A percentile compares a stretch with the other conserved stretches of the same genome.
Conservation (phyloP, 2,329 filamentous ascomycete species). For the Xylariaceae sp. region DNA sequence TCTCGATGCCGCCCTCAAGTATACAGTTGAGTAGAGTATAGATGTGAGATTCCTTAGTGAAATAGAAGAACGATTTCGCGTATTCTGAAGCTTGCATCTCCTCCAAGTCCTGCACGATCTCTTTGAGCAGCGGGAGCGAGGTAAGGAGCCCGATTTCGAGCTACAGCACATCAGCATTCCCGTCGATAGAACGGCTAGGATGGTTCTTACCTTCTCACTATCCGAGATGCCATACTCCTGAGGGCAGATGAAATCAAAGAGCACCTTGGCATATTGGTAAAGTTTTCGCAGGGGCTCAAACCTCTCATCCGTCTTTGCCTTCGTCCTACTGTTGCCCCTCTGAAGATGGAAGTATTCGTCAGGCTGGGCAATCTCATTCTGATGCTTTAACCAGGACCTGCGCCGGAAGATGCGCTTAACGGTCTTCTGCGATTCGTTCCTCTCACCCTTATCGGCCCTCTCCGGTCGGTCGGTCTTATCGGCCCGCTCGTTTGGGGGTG, state of each 20-base stretch:
- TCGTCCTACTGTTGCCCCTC: constrained; percentile 64
- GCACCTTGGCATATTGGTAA: constrained; percentile 85
- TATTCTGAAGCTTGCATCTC: constrained; percentile 93
- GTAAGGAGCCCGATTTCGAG: constrained; percentile 96
- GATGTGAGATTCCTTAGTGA: constrained; percentile 98
- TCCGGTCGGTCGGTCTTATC: constrained; percentile 20
- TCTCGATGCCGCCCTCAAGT: constrained; percentile 90
- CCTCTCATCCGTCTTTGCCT: constrained; percentile 73
- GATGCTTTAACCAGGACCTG: constrained; percentile 51
- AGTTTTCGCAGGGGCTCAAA: constrained; percentile 86
- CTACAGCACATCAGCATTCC: constrained; percentile 20
- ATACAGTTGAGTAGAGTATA: constrained; percentile 98
- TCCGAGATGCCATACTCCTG: constrained; percentile 97
- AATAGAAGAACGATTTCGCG: constrained; percentile 96
- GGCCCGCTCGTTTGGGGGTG: constrained; percentile 18
- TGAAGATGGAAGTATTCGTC: constrained; percentile 87
- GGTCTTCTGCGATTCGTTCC: constrained; percentile 25
- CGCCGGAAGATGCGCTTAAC: constrained; percentile 50
- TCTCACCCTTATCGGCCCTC: constrained; percentile 21
- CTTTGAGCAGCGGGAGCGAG: constrained; percentile 84
- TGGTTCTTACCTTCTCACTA: constrained; percentile 60
- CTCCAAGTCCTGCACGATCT: constrained; percentile 94
- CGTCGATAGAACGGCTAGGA: background rate
- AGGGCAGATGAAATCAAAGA: constrained; percentile 97
- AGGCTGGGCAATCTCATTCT: constrained; percentile 48